A percentile compares a stretch with the other conserved stretches of the same genome.
These are phyloP conservation scores for Cyamopsis tetragonoloba DNA, from an alignment of 306 rosid genomes.

Conservation along the genomic window DNA sequence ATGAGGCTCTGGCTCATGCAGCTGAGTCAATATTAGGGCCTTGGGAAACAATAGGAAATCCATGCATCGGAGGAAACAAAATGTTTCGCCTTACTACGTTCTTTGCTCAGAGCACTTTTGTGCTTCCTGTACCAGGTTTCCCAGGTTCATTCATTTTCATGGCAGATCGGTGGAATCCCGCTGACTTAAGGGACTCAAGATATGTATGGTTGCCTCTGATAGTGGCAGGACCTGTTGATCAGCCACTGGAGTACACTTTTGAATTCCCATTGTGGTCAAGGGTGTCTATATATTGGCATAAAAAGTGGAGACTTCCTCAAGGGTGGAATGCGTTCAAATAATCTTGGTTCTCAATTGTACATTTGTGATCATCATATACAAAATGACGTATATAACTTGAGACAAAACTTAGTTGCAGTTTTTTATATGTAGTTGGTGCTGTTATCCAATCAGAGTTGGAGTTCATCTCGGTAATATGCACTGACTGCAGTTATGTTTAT, in stretches of 20 bases:
- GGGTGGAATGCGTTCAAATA: slow-evolving; percentile 46
- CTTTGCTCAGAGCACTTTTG: slow-evolving; percentile 92
- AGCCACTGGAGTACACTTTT: slow-evolving; percentile 78
- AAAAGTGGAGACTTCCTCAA: slow-evolving; percentile 85
- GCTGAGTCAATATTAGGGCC: slow-evolving; percentile 86
- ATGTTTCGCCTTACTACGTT: slow-evolving; percentile 65
- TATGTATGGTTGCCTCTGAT: slow-evolving; percentile 94
- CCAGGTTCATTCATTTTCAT: slow-evolving; percentile 72
- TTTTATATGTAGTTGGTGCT: too few relatives aligned
- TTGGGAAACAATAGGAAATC: slow-evolving; percentile 94
- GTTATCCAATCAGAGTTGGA: too few relatives aligned
- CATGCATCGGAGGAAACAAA: slow-evolving; percentile 81
- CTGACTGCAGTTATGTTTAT: too few relatives aligned
- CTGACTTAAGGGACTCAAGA: slow-evolving; percentile 81
- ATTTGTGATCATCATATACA: slow-evolving; percentile 28
- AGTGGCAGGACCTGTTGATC: slow-evolving; percentile 81
- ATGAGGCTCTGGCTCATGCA: slow-evolving; percentile 90
- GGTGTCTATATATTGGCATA: slow-evolving; percentile 94
- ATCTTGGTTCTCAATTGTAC: slow-evolving; percentile 25
- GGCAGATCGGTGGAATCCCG: slow-evolving; percentile 96
- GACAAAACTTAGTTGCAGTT: too few relatives aligned
- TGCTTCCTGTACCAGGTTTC: slow-evolving; percentile 67
- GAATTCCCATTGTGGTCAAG: slow-evolving; percentile 96
- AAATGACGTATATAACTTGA: too few relatives aligned
- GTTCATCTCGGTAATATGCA: too few relatives aligned